Base-by-base conservation (phyloP, 2,329 filamentous ascomycete genomes). In the Neurospora sp. region DNA sequence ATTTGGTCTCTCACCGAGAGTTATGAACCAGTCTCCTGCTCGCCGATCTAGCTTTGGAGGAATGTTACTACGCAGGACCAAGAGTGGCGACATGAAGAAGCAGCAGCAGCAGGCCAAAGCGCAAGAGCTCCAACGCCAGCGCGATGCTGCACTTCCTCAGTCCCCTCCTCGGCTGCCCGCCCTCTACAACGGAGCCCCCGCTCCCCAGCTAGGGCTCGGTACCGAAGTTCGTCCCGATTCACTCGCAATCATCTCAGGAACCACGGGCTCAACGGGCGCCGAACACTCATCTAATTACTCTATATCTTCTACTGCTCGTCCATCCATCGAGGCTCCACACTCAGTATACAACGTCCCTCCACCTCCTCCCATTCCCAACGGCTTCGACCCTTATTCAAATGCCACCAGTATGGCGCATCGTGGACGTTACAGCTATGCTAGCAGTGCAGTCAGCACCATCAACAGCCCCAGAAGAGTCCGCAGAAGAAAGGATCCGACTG, bases 341-440 rank as follows among this genome's bases (percentile, higher is more conserved):
- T 81, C 81, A 66, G 76, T 80, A 74, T 79, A 80, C 75, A 80
- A 78, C 72, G 79, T 78, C 39, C 84, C 88, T 62, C 80, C 86
- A 66, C 87, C 87, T 68, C 88, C 89, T 1, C 82, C 90, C 68
- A 87, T 88, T 66, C 86, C 83, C 78, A 86, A 86, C 70, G 86
- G 86, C 67, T 86, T 84, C 76, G 93, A 97, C 76, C 91, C 92
- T 15, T 96, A 96, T 78, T 89, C 91, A 66, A 88, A 92, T 73
- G 90, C 91, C 42, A 93, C 96, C 83, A 97, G 95, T 85, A 97
- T 98, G 93, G 94, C 95, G 75, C 91, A 98, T 81, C 93, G 96
- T 75, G 93, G 95, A 72, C 91, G 96, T 74, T 97, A 97, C 82
- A 97, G 94, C 83, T 98, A 97, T 82, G 93, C 95, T 70, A 97